Base-by-base conservation (phyloP, 306 rosid genomes). In the Ammopiptanthus mongolicus region DNA sequence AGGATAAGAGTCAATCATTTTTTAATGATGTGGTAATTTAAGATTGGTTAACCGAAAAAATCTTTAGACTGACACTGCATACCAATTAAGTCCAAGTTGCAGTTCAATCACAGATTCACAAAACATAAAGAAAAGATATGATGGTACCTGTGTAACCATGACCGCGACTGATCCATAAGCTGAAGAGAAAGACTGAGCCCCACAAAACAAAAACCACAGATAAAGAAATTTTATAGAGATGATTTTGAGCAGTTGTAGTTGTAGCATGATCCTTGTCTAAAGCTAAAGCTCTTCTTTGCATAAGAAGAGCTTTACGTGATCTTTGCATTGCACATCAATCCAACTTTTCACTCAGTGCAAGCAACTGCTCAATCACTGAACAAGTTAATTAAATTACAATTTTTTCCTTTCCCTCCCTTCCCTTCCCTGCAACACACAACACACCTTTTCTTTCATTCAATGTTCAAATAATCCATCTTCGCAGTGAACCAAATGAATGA, bases 321-420 rank as follows among this genome's bases (percentile, higher is more conserved):
- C 86, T 85, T 88, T 90, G 98, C 98, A 91, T 95, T 23, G 88
- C 85, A 80, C 92, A 89, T 88, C 77, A 87, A 87, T 81, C 75
- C 75, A 50, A 73, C 68, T 47, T 78, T 25, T 25, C 28, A 25
- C 44, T 36, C 76, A 60, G 31, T 23, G 41, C 74, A 46, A 50
- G 23, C 14, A 5, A 31, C 34, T 33, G 7, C 37, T 33, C 37
- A 33, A 0, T 33, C 9, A 34, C 44, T 39, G 12, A 60, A 55
- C 52, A 61, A 44, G 19, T 2, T 28, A 66, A 78, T 62, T 33
- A 25, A 81, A 39, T 57, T 62, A 33, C 33, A 73, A 47, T 39
- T 44, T 53, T 65, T 29, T 69, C 78, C 86, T 75, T 39, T 9
- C 11, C 11, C 7, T 36, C 31, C 60, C 11, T 36, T 36, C 31